Conservation (phyloP, 129 eudicot genomes). For the Chrysanthemum seticuspe region DNA sequence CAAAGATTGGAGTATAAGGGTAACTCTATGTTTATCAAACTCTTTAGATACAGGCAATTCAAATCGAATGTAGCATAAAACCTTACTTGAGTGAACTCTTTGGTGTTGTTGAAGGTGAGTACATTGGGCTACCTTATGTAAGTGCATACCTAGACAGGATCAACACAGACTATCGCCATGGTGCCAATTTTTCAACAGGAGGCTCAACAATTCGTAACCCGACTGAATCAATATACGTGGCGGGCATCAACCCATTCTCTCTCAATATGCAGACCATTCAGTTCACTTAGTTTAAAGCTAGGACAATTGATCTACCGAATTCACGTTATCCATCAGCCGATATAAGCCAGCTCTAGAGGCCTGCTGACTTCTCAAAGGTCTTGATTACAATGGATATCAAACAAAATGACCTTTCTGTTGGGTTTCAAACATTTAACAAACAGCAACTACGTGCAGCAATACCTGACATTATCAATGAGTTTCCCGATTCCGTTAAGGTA, state of each 20-base stretch:
- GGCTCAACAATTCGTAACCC: conserved; percentile 14
- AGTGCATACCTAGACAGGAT: no score
- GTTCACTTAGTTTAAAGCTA: conserved; percentile 51
- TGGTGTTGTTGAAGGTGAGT: no score
- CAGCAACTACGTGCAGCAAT: conserved; percentile 45
- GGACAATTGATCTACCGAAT: conserved; percentile 48
- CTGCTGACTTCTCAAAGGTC: conserved; percentile 49
- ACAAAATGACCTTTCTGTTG: conserved; percentile 62
- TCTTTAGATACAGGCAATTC: no score
- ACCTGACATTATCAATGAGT: conserved; percentile 49
- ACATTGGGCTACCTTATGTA: no score
- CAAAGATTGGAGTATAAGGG: no score
- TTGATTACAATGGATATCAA: conserved; percentile 66
- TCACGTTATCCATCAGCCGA: conserved; percentile 39
- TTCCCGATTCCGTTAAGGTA: conserved; percentile 51
- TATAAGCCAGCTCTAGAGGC: conserved; percentile 51
- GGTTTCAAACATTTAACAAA: conserved; percentile 40
- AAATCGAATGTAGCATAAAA: no score
- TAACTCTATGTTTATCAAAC: no score
- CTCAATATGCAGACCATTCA: conserved; percentile 70
- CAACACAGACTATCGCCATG: no score
- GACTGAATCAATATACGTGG: conserved; percentile 50
- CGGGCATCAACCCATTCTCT: conserved; percentile 64
- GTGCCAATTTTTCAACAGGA: no score
- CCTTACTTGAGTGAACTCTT: no score